Percentiles rank a stretch among this genome's conserved stretches.
These are phyloP conservation scores for Collybia sp. DNA, from an alignment of 768 basidiomycete species.

Conservation along the genomic window DNA sequence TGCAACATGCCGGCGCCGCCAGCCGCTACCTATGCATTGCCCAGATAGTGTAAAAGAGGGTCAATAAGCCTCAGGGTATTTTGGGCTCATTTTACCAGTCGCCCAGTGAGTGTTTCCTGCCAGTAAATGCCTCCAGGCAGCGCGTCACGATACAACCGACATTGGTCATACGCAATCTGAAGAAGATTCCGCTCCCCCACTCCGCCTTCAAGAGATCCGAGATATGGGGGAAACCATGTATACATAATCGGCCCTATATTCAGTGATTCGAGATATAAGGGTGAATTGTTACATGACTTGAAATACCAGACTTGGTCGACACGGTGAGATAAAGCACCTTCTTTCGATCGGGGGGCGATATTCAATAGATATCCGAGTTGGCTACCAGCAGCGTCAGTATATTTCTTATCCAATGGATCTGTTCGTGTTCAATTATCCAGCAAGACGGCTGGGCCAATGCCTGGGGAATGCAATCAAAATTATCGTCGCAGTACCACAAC, in stretches of 20 bases:
- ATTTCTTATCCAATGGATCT: slow-evolving; percentile 25
- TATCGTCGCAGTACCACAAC: no score
- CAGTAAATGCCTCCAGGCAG: slow-evolving; percentile 54
- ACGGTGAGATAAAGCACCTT: slow-evolving; percentile 60
- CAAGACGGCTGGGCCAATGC: slow-evolving; percentile 47
- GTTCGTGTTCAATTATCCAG: slow-evolving; percentile 48
- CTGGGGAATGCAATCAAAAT: slow-evolving; percentile 14
- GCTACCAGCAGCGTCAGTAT: slow-evolving; percentile 33
- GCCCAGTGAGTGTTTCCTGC: slow-evolving; percentile 52
- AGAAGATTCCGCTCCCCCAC: slow-evolving; percentile 29
- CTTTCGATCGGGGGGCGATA: slow-evolving; percentile 33
- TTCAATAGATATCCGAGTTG: slow-evolving; percentile 47
- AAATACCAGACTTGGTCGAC: slow-evolving; percentile 43
- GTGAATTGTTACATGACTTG: background rate
- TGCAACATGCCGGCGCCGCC: slow-evolving; percentile 62
- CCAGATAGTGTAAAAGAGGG: slow-evolving; percentile 16
- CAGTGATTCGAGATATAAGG: slow-evolving; percentile 1
- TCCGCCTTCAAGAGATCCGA: slow-evolving; percentile 42
- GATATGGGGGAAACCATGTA: slow-evolving; percentile 68
- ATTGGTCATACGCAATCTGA: slow-evolving; percentile 51
- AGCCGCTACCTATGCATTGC: slow-evolving; percentile 66
- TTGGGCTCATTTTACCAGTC: slow-evolving; percentile 32
- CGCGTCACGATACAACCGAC: slow-evolving; percentile 49
- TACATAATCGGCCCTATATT: slow-evolving; percentile 48
- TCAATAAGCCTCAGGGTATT: no score